phyloP scores from a whole-genome alignment of 2,329 filamentous ascomycete genomes.

The Chrysoporthe puriensis region DNA sequence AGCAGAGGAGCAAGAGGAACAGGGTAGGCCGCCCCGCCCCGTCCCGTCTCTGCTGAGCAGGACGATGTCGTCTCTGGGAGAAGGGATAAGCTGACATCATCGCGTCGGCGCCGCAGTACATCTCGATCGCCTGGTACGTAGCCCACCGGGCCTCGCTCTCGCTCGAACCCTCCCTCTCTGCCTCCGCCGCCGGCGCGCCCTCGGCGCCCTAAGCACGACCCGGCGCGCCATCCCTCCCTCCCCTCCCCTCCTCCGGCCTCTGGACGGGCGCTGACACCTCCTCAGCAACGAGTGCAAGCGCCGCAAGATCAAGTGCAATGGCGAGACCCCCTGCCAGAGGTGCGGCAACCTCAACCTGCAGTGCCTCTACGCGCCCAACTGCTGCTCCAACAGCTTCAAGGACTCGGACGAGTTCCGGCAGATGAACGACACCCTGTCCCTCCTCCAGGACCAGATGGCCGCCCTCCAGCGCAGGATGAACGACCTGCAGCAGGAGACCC shows the following conservation, averaged over 20 bases:
- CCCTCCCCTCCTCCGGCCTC: not conserved
- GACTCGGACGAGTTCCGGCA: constrained; percentile 89
- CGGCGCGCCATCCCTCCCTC: not conserved
- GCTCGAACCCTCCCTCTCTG: not conserved
- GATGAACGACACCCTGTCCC: constrained; percentile 74
- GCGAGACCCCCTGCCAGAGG: constrained; percentile 67
- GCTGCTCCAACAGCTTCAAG: constrained; percentile 79
- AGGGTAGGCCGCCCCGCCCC: constrained; percentile 44
- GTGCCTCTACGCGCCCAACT: constrained; percentile 69
- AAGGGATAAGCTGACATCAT: constrained; percentile 16
- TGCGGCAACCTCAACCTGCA: constrained; percentile 70
- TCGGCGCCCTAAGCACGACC: not conserved
- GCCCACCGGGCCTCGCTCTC: not conserved
- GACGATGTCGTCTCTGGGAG: no score
- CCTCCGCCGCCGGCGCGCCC: not conserved
- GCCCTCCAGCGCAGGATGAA: constrained; percentile 74
- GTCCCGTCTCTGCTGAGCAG: not conserved
- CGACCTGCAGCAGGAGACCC: constrained; percentile 62
- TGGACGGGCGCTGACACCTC: constrained; percentile 1
- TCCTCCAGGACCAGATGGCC: constrained; percentile 83
- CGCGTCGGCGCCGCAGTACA: constrained; percentile 50
- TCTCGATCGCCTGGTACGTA: constrained; percentile 64
- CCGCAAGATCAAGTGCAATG: constrained; percentile 77
- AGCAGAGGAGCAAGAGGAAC: constrained; percentile 64
- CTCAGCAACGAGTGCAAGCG: constrained; percentile 72